These are phyloP conservation scores for Arthrinium phaeospermum DNA, from an alignment of 2,329 filamentous ascomycete species.

Conservation along the genomic window DNA sequence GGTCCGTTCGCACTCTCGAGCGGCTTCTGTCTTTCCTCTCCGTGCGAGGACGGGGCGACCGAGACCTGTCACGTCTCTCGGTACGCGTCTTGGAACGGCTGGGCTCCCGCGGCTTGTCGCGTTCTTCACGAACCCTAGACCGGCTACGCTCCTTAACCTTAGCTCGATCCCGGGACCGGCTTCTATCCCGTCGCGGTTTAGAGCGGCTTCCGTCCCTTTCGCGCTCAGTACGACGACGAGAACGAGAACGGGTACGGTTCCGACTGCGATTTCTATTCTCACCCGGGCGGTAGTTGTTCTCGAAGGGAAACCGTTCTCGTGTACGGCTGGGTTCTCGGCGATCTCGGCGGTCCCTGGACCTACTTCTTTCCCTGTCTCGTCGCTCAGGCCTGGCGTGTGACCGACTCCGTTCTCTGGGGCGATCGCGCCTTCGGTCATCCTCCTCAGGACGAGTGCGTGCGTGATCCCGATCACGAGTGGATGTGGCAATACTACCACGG, in stretches of 20 bases:
- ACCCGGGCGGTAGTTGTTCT: slow-evolving; percentile 21
- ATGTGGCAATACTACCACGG: slow-evolving; percentile 33
- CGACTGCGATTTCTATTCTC: slow-evolving; percentile 11
- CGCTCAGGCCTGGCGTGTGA: slow-evolving; percentile 15
- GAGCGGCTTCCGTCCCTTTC: slow-evolving; percentile 12
- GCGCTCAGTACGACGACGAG: slow-evolving; percentile 4
- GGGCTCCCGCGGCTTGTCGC: slow-evolving; percentile 31
- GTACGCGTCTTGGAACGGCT: slow-evolving; percentile 35
- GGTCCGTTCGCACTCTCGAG: slow-evolving; percentile 31
- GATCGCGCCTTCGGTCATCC: slow-evolving; percentile 38
- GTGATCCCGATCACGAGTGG: slow-evolving; percentile 29
- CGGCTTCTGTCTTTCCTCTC: slow-evolving; percentile 38
- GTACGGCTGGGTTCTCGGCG: slow-evolving; percentile 17
- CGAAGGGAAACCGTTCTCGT: slow-evolving; percentile 17
- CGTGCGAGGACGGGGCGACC: slow-evolving; percentile 36
- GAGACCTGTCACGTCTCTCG: slow-evolving; percentile 38
- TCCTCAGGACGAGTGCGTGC: slow-evolving; percentile 33
- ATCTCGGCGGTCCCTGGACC: slow-evolving; percentile 37
- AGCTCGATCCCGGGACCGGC: slow-evolving; percentile 17
- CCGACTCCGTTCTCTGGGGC: slow-evolving; percentile 31
- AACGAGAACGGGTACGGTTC: slow-evolving; percentile 17
- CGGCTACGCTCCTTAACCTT: slow-evolving; percentile 20
- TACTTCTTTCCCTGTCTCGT: slow-evolving; percentile 32
- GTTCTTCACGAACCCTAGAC: slow-evolving; percentile 19
- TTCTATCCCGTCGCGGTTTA: slow-evolving; percentile 21